Evolutionary conservation across 805 yeast species (phyloP).

Genomic region (Hemisphaericaspora nanyangensis): DNA sequence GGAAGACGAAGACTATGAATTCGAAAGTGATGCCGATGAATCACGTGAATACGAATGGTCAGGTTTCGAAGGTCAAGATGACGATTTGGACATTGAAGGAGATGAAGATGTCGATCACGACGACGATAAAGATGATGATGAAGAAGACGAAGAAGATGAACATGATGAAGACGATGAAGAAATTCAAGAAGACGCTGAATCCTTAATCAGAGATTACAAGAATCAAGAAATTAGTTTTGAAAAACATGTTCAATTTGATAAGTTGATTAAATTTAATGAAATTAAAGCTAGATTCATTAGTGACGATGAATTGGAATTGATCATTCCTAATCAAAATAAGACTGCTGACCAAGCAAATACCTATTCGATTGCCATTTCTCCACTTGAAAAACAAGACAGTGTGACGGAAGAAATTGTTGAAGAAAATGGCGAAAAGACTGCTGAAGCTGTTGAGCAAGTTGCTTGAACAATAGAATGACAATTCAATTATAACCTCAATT

Average conservation of each 20-base stretch:
- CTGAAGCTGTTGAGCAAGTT: slow-evolving; percentile 10
- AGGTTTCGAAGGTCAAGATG: slow-evolving; percentile 12
- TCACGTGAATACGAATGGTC: slow-evolving; percentile 10
- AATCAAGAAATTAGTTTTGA: slow-evolving; percentile 40
- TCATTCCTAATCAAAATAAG: slow-evolving; percentile 33
- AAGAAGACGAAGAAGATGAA: slow-evolving; percentile 11
- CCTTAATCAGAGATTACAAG: slow-evolving; percentile 33
- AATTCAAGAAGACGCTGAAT: slow-evolving; percentile 35
- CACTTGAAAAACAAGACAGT: slow-evolving; percentile 11
- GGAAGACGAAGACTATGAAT: slow-evolving; percentile 5
- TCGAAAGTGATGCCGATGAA: slow-evolving; percentile 8
- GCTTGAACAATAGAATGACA: slow-evolving; percentile 11
- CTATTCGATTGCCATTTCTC: slow-evolving; percentile 8
- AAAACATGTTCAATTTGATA: slow-evolving; percentile 41
- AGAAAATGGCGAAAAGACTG: slow-evolving; percentile 9
- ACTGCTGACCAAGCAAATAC: slow-evolving; percentile 13
- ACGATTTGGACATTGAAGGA: slow-evolving; percentile 8
- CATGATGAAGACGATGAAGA: slow-evolving; percentile 30
- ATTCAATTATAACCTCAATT: neutral
- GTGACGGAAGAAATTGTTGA: slow-evolving; percentile 14
- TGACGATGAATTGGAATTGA: slow-evolving; percentile 39
- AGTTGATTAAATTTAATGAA: slow-evolving; percentile 32
- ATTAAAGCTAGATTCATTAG: slow-evolving; percentile 35
- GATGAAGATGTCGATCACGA: slow-evolving; percentile 8
- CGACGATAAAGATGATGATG: slow-evolving; percentile 9